Percentiles rank a stretch among this genome's conserved stretches.
Conservation (phyloP, 148 eudicot species). For the Heliosperma pusillum region DNA sequence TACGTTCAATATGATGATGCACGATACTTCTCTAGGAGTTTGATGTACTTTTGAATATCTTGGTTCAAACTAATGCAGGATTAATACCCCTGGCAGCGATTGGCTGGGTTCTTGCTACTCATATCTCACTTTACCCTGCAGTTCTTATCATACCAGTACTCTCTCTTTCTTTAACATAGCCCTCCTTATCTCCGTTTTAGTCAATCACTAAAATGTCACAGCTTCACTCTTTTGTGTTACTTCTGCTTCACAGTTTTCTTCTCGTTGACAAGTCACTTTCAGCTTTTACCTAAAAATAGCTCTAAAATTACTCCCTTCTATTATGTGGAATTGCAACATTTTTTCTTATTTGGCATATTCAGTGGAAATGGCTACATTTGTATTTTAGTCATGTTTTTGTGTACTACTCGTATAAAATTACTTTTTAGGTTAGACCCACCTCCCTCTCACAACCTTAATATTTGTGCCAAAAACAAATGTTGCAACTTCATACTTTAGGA, state of each 20-base stretch:
- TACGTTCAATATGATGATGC: background rate
- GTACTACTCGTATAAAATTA: too few species aligned
- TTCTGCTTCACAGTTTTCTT: background rate
- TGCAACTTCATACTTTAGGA: too few species aligned
- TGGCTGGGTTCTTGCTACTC: slow-evolving; percentile 90
- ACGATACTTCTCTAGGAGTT: background rate
- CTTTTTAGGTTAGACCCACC: too few species aligned
- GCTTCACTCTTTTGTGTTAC: background rate
- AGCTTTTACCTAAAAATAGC: too few species aligned
- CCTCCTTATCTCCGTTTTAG: background rate
- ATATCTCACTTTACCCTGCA: slow-evolving; percentile 83
- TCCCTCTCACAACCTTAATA: too few species aligned
- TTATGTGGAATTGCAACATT: too few species aligned
- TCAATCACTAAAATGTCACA: background rate
- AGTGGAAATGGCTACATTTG: too few species aligned
- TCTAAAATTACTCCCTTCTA: too few species aligned
- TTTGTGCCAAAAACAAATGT: too few species aligned
- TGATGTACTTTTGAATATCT: slow-evolving; percentile 18
- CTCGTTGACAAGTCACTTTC: too few species aligned
- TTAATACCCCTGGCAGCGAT: slow-evolving; percentile 78
- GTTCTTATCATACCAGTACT: slow-evolving; percentile 77
- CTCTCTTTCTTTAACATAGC: slow-evolving; percentile 21
- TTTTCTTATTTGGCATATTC: too few species aligned
- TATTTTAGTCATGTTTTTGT: too few species aligned
- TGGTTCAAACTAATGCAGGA: slow-evolving; percentile 43